Base-by-base conservation (phyloP, 2,329 filamentous ascomycete species). In the Fusarium abutilonis region DNA sequence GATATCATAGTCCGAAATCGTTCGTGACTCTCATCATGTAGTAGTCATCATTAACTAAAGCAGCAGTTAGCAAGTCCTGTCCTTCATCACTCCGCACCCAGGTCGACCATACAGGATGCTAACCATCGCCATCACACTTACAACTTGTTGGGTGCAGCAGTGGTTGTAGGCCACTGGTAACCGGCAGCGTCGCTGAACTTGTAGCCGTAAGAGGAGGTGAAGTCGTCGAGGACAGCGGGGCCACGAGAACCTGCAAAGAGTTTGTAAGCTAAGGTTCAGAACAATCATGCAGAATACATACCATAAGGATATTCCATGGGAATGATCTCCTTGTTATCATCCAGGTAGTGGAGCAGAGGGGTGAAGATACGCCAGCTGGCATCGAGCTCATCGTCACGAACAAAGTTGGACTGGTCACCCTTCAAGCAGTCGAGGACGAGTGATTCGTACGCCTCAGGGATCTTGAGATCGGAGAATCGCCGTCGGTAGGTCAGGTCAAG, bases 261-360 rank as follows among this genome's bases (percentile, higher is more conserved):
- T 19, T 9, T 6, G 39, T 64, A 28, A 58, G 43, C n/a, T 23
- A 35, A 9, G 17, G 15, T 38, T 14, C 14, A 29, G 29, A 4
- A 11, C 8, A 13, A 10, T 10, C 14, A 23, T n/a, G 4, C 4
- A 23, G 23, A 13, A 15, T 19, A 19, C 39, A 78, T 81, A 97
- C 95, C 95, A 76, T 99, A 99, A 68, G 96, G 94, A 81, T 99
- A 99, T 75, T 97, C 94, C 95, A 99, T 99, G 23, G 95, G 95
- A 59, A 97, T 91, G 68, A 99, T 98, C 81, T 99, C 95, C 85
- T 97, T 97, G 85, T 98, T 97, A 76, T 97, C 93, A 67, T 99
- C 96, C 11, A 99, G 87, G 80, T 99, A 99, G 83, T 99, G 94
- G 64, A 99, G 85, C 34, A 99, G 89, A 69, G 95, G 95, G 2